A percentile compares a stretch with the other conserved stretches of the same genome.
These are phyloP conservation scores for Ceratocystis destructans DNA, from an alignment of 2,329 filamentous ascomycete species.

Conservation along the genomic window DNA sequence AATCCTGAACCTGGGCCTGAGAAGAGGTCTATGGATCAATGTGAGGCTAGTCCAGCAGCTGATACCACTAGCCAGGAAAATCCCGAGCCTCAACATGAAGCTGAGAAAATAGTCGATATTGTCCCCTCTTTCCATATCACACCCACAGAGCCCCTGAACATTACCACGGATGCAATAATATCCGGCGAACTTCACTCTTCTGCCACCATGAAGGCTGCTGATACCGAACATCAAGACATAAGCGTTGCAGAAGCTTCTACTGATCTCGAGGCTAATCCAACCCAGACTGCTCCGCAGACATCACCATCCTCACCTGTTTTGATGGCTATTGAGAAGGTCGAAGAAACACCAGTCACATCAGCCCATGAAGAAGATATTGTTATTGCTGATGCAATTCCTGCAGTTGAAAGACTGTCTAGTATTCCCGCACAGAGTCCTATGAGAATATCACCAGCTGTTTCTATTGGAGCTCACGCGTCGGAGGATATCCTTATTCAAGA, in stretches of 20 bases:
- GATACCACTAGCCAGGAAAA: neutral
- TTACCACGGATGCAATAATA: neutral
- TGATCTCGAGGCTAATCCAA: neutral
- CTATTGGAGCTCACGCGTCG: neutral
- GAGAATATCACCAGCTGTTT: neutral
- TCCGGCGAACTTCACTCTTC: neutral
- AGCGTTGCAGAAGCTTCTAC: neutral
- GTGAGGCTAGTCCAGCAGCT: neutral
- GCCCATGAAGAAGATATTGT: constrained; percentile 11
- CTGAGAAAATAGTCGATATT: neutral
- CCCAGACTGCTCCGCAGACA: neutral
- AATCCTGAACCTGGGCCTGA: neutral
- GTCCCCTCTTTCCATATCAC: neutral
- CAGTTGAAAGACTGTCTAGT: neutral
- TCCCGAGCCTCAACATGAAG: neutral
- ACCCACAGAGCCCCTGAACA: neutral
- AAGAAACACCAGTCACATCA: neutral
- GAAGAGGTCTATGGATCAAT: neutral
- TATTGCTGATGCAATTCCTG: constrained; percentile 7
- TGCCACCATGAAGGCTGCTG: neutral
- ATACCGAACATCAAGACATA: neutral
- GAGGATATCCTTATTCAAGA: constrained; percentile 6
- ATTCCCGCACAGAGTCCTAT: constrained; percentile 11
- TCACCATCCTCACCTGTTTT: neutral
- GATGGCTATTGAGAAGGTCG: constrained; percentile 3